phyloP scores from a whole-genome alignment of 768 basidiomycete species.

The Sistotremastrum niveocremeum region DNA sequence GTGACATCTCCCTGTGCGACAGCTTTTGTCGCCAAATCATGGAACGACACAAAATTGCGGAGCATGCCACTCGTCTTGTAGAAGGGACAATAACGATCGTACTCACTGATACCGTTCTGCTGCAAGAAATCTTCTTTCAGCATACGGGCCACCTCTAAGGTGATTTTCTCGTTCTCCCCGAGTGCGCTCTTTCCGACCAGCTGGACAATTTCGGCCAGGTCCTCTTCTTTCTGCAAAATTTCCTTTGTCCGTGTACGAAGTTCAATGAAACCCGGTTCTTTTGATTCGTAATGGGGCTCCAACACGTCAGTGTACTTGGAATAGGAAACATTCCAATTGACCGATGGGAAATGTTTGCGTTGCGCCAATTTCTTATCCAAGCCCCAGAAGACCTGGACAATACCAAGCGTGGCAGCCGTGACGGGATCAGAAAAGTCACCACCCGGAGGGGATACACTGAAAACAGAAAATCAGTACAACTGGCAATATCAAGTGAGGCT shows the following conservation, averaged over 20 bases:
- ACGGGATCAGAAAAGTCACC: constrained; percentile 99
- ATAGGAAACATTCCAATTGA: constrained; percentile 99
- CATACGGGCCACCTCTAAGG: constrained; percentile 92
- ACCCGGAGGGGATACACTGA: constrained; percentile 92
- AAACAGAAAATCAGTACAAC: constrained; percentile 4
- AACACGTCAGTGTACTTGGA: constrained; percentile 96
- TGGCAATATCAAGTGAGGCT: background rate
- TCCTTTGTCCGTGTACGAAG: constrained; percentile 87
- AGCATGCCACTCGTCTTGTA: constrained; percentile 98
- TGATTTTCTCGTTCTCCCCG: constrained; percentile 96
- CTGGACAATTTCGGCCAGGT: constrained; percentile 97
- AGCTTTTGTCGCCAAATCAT: constrained; percentile 78
- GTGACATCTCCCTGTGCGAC: constrained; percentile 75
- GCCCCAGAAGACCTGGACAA: constrained; percentile 99
- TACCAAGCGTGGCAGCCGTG: constrained; percentile 92
- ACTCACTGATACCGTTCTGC: constrained; percentile 98
- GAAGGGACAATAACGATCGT: constrained; percentile 95
- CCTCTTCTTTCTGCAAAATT: constrained; percentile 97
- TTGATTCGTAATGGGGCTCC: constrained; percentile 82
- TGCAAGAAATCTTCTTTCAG: constrained; percentile 96
- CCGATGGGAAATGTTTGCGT: constrained; percentile 99
- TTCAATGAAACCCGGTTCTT: constrained; percentile 90
- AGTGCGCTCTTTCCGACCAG: constrained; percentile 98
- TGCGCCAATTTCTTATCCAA: constrained; percentile 98
- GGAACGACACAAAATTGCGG: constrained; percentile 86